Base-by-base conservation (phyloP, 441 rosid species). In the Rhodomyrtus psidioides region DNA sequence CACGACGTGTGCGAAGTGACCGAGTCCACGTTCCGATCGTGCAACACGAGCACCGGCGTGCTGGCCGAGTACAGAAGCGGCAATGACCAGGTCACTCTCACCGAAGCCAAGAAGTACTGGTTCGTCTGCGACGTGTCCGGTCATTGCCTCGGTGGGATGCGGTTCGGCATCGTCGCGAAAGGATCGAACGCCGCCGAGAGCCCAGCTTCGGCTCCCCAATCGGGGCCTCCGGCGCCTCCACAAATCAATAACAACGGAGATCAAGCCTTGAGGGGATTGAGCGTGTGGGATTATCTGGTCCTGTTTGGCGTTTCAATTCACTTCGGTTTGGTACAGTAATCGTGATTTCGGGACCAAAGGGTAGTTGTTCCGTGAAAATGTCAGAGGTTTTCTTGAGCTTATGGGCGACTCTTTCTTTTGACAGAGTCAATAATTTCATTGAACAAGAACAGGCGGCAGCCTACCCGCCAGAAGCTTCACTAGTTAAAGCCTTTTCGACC, bases 131-230 rank as follows among this genome's bases (percentile, higher is more conserved):
- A 55, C 54, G 17, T 87, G 14, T 83, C 0, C 30, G 94, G 96
- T 2, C 95, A 94, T 85, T 94, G 96, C 90, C 88, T 91, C 82
- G 94, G 93, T n/a, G 94, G 94, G 21, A 94, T 93, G 96, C 93
- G 95, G 89, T 88, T 94, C 49, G 34, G 57, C 39, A 55, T 94
- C 82, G 83, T 90, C 28, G 92, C 89, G 7, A 84, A 89, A 82
- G 53, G 27, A 26, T 55, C 84, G 2, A 57, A 9, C 49, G 4
- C 82, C 44, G 10, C 74, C 0, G 84, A 42, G 23, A 4, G 14
- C 79, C 79, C 44, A 34, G n/a, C 49, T 34, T 12, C 0, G 16
- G 79, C 0, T 65, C 79, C 79, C 4, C 76, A 34, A 65, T 17
- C 44, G 3, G 79, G n/a, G 79, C 12, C n/a, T 34, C 49, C 26